A percentile compares a stretch with the other conserved stretches of the same genome.
These are phyloP conservation scores for Saprolegnia parasitica DNA, from an alignment of 352 stramenopile genomes.

Conservation along the genomic window DNA sequence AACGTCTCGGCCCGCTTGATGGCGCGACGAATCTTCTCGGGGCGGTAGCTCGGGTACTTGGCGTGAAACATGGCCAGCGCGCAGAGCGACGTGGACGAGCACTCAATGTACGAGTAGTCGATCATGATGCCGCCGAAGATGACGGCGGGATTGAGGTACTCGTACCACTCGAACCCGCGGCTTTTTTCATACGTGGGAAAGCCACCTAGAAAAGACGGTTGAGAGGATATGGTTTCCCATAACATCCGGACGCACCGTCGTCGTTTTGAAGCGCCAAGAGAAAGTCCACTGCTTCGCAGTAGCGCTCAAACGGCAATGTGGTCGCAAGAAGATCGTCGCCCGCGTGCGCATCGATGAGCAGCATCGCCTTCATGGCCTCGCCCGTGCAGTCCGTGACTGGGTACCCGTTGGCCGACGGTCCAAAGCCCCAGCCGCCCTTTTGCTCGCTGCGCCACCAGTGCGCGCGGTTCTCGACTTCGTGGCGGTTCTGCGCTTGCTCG, in stretches of 20 bases:
- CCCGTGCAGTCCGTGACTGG: conserved; percentile 89
- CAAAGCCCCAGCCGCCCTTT: conserved; percentile 86
- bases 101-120: conserved; percentile 92
- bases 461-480: conserved; percentile 50
- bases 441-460: conserved; percentile 59
- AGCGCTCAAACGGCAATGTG: conserved; percentile 50
- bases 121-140: conserved; percentile 96
- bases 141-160: conserved; percentile 84
- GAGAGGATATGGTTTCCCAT: too few relatives aligned
- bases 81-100: conserved; percentile 78
- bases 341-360: conserved; percentile 28
- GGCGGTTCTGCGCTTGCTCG: conserved; percentile 76
- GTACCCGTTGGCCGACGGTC: conserved; percentile 85
- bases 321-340: not conserved
- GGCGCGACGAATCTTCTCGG: conserved; percentile 45
- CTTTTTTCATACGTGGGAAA: conserved; percentile 29
- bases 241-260: conserved; percentile 57
- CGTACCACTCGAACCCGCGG: conserved; percentile 70
- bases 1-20: conserved; percentile 65
- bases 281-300: conserved; percentile 77
- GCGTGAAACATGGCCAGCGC: conserved; percentile 75
- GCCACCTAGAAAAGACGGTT: conserved; percentile 3
- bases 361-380: conserved; percentile 78
- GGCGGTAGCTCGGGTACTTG: conserved; percentile 48
- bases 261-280: conserved; percentile 87